Conservation (phyloP, 768 basidiomycete species). For the Phylloporus rhodoxanthus region DNA sequence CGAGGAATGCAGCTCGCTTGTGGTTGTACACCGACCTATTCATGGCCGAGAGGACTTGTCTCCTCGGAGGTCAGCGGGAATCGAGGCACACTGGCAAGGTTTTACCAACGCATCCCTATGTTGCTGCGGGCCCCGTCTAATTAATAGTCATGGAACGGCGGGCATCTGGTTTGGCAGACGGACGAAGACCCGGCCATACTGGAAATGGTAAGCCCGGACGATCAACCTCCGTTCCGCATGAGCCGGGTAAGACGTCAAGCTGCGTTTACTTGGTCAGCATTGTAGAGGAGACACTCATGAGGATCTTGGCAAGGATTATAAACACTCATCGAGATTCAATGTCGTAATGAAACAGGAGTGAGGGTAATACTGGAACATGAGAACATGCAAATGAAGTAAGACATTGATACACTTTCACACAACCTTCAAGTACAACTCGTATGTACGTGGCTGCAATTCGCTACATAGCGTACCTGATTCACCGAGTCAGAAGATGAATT, state of each 20-base stretch:
- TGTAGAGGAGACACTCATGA: neutral
- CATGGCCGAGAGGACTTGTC: neutral
- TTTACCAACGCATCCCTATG: neutral
- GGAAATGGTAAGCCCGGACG: neutral
- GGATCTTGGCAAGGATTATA: slow-evolving; percentile 1
- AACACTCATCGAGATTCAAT: slow-evolving; percentile 18
- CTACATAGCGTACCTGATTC: slow-evolving; percentile 50
- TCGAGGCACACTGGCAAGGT: neutral
- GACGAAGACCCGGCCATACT: neutral
- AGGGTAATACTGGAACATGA: slow-evolving; percentile 31
- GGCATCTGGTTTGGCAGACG: neutral
- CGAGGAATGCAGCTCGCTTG: neutral
- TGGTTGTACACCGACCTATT: neutral
- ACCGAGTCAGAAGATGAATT: neutral
- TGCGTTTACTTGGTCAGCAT: slow-evolving; percentile 1
- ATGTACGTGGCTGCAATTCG: slow-evolving; percentile 19
- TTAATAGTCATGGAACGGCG: neutral
- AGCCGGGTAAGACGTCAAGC: neutral
- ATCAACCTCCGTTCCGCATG: neutral
- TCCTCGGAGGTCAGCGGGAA: slow-evolving; percentile 1
- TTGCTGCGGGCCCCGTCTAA: neutral
- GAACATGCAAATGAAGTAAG: slow-evolving; percentile 27
- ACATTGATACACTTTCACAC: slow-evolving; percentile 33
- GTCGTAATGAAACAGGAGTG: slow-evolving; percentile 13
- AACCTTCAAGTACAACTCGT: slow-evolving; percentile 29